Evolutionary conservation across 768 basidiomycete genomes (phyloP), one percentile per base, ranked within the genome.

Genomic region (Roridomyces roridus): DNA sequence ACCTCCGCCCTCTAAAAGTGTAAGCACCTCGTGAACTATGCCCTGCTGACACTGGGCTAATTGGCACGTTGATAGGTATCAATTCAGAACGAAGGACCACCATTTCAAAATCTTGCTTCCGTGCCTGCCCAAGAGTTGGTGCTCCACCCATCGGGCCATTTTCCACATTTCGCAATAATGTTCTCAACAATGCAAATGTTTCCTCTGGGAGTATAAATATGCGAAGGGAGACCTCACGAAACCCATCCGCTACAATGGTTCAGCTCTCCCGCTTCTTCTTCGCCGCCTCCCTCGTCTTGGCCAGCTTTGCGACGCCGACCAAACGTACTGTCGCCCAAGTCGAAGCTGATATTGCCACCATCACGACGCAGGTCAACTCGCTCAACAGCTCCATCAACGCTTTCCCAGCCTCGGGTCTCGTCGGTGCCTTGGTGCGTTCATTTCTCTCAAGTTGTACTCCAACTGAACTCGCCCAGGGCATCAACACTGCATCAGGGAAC

Each of bases 331-430:
- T 67, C 24, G 65, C 67, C 2, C 46, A 71, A 20, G 64, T 78
- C 24, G 47, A 70, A 50, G 37, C 56, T 9, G 75, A 76, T 54
- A 65, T 75, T 36, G 43, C 34, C 2, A 54, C 18, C 14, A 70
- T 77, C 46, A 46, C 67, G 2, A 50, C 65, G 15, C 63, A 65
- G 40, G 60, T 72, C 4, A 69, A 64, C 7, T 55, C 58, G 25
- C 67, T 77, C 12, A 65, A 74, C 47, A 64, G 46, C 29, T 48
- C 60, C 3, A 71, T 78, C 55, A 63, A 63, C 9, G 65, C 59
- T 5, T 72, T 74, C 67, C 67, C 74, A 3, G 24, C 34, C 4
- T 46, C 56, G 10, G 69, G 65, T 2, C 37, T 74, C 7, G 17
- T 34, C 23, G 35, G 43, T 10, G 72, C 69, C 43, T 51, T 70